Evolutionary conservation across 371 early-diverging fungal species (phyloP).

Genomic region (Apophysomyces ossiformis): DNA sequence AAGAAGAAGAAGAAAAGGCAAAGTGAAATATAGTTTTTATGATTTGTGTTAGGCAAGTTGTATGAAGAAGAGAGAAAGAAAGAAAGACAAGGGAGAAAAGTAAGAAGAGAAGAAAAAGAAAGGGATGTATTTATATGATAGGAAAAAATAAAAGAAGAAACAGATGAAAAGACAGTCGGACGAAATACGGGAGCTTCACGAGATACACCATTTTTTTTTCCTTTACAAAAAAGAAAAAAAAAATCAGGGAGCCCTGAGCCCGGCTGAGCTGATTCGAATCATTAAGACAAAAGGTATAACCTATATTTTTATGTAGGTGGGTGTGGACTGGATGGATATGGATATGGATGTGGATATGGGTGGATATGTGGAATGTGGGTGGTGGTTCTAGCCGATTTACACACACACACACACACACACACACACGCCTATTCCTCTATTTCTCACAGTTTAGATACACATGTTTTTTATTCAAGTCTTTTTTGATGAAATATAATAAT

Average conservation of each 20-base stretch:
- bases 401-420: neutral
- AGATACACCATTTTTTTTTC: no score
- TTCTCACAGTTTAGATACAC: neutral
- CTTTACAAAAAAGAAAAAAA: no score
- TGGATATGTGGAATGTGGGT: no score
- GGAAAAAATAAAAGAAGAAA: neutral
- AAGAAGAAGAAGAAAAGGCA: neutral
- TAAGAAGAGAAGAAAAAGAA: constrained; percentile 4
- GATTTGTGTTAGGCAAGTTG: neutral
- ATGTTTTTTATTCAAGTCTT: neutral
- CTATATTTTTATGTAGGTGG: neutral
- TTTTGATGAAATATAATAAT: neutral
- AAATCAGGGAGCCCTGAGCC: neutral
- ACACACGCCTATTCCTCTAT: neutral
- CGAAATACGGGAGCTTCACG: neutral
- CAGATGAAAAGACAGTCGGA: neutral
- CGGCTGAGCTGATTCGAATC: neutral
- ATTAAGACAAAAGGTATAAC: no score
- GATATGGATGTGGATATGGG: no score
- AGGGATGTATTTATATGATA: constrained; percentile 12
- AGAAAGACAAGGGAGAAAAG: neutral
- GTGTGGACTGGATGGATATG: neutral
- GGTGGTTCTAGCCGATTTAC: neutral
- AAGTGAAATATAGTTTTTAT: neutral
- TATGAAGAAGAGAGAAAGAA: constrained; percentile 5